Percentiles rank a stretch among this genome's conserved stretches.
These are phyloP conservation scores for Sutorius australiensis DNA, from an alignment of 768 basidiomycete species.

Conservation along the genomic window DNA sequence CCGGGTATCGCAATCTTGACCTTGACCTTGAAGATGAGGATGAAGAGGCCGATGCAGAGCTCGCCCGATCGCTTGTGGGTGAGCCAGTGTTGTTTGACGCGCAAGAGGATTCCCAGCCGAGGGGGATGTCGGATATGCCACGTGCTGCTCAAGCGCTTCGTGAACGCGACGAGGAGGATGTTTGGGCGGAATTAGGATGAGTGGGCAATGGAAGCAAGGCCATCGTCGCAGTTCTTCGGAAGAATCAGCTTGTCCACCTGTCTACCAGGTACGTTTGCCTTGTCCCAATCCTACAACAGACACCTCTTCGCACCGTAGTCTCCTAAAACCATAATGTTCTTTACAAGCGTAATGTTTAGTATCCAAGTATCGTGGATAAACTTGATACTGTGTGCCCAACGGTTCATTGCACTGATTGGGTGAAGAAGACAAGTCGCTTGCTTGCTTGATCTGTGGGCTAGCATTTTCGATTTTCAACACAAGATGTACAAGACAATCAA, in stretches of 20 bases:
- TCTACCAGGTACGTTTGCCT: neutral
- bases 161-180: slow-evolving; percentile 61
- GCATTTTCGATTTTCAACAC: too few species aligned
- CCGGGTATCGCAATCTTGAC: slow-evolving; percentile 60
- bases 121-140: slow-evolving; percentile 53
- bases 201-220: neutral
- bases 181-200: slow-evolving; percentile 67
- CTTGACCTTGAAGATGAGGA: slow-evolving; percentile 69
- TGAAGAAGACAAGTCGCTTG: neutral
- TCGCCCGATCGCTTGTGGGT: slow-evolving; percentile 54
- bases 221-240: neutral
- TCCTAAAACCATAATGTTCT: neutral
- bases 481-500: too few species aligned
- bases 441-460: neutral
- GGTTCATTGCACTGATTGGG: neutral
- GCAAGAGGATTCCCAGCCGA: slow-evolving; percentile 31
- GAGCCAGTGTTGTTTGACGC: slow-evolving; percentile 66
- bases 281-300: neutral
- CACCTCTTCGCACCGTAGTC: neutral
- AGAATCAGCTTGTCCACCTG: neutral
- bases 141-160: slow-evolving; percentile 49
- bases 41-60: slow-evolving; percentile 46
- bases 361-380: neutral
- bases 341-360: neutral
- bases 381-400: neutral